Conservation (phyloP, 305 asterid species). For the Fraxinus floribunda region DNA sequence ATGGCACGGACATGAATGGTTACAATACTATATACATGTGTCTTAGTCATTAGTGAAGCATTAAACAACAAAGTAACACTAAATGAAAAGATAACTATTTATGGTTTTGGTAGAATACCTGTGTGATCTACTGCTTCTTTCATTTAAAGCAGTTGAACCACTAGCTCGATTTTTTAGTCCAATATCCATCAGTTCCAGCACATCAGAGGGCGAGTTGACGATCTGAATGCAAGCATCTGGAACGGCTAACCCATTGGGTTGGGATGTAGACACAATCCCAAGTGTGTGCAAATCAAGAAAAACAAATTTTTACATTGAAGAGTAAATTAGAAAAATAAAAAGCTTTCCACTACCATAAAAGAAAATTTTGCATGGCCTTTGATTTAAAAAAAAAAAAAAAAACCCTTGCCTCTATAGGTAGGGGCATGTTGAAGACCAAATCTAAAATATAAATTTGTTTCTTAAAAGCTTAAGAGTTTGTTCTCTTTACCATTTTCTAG, state of each 20-base stretch:
- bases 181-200: constrained; percentile 54
- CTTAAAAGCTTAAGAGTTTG: not conserved
- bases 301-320: constrained; percentile 20
- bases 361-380: not conserved
- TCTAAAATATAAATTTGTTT: not conserved
- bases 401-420: not conserved
- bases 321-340: not conserved
- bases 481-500: too few species aligned
- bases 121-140: constrained; percentile 89
- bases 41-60: not conserved
- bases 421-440: not conserved
- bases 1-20: constrained; percentile 64
- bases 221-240: constrained; percentile 70
- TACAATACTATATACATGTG: constrained; percentile 44
- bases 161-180: constrained; percentile 72
- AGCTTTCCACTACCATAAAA: not conserved
- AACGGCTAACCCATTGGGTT: constrained; percentile 67
- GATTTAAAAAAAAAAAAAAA: not conserved
- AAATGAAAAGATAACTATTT: not conserved
- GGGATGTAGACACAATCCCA: constrained; percentile 55
- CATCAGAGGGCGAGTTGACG: constrained; percentile 53
- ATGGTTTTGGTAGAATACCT: constrained; percentile 36
- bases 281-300: constrained; percentile 70
- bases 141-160: constrained; percentile 70
- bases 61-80: not conserved